Evolutionary conservation across 352 stramenopile genomes (phyloP), one percentile per base, ranked within the genome.

Genomic region (Phytophthora fragariae): DNA sequence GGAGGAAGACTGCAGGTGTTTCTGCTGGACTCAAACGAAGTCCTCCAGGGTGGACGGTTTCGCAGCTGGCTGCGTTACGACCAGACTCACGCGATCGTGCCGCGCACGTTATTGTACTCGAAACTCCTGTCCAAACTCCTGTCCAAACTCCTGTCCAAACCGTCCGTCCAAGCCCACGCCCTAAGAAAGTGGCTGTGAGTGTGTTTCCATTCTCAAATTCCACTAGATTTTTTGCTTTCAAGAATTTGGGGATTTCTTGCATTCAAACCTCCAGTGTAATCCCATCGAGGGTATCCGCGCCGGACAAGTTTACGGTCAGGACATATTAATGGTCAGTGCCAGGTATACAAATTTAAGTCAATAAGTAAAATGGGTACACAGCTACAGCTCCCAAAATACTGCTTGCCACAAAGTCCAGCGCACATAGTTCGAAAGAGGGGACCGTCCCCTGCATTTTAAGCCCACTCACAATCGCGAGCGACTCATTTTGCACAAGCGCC

Each of bases 201-300:
- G 29, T 31, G 29, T 31, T 31, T 31, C 29, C 29, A 31, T 8
- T 7, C 3, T 31, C 29, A 31, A 31, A 31, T 31, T 31, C 29
- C 7, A 31, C 29, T 31, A 5, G 11, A 8, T 57, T 41, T 21
- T 35, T 35, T 57, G 19, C 27, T 29, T 41, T 17, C 2, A 17
- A n/a, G 52, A 37, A n/a, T n/a, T 56, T 8, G 15, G 10, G 3
- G 15, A 19, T 33, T 27, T 56, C 52, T 70, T 10, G 15, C 15
- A 35, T 65, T 41, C 55, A 70, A 70, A 65, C 7, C 7, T 14
- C 4, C 1, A 46, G 53, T 65, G 54, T 53, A 53, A 58, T 33
- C 19, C 5, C 5, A 50, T 50, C 44, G 37, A 50, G 44, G 24
- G 5, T 1, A 21, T 21, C 19, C 19, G 19, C 19, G 19, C 19